These are phyloP conservation scores for Cryptosporidium sp. DNA, from an alignment of 169 alveolate species.

Conservation along the genomic window DNA sequence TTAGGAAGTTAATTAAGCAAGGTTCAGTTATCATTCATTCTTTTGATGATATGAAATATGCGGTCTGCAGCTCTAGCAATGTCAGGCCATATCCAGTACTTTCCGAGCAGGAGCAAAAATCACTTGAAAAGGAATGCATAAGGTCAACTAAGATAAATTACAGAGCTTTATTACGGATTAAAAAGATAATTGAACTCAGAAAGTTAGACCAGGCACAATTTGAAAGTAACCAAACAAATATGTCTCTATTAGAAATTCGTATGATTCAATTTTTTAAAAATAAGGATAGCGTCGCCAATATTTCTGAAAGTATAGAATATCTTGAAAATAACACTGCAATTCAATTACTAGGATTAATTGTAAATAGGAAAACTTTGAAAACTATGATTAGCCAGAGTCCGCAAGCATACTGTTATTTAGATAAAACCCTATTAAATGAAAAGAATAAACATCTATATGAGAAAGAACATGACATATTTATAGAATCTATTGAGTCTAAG, in stretches of 20 bases:
- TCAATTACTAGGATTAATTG: slow-evolving; percentile 53
- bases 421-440: background rate
- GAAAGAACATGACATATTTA: background rate
- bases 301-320: slow-evolving; percentile 43
- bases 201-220: slow-evolving; percentile 40
- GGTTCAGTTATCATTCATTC: slow-evolving; percentile 52
- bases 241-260: slow-evolving; percentile 43
- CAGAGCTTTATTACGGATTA: slow-evolving; percentile 58
- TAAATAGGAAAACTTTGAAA: slow-evolving; percentile 52
- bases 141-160: slow-evolving; percentile 42
- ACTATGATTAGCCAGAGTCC: slow-evolving; percentile 74
- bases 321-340: slow-evolving; percentile 57
- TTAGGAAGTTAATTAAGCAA: slow-evolving; percentile 13
- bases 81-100: slow-evolving; percentile 43
- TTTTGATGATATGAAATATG: slow-evolving; percentile 73
- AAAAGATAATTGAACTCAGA: slow-evolving; percentile 66
- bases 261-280: slow-evolving; percentile 46
- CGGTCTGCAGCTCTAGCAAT: slow-evolving; percentile 57
- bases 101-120: slow-evolving; percentile 51
- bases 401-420: slow-evolving; percentile 49
- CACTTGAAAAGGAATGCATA: slow-evolving; percentile 55
- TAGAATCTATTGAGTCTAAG: slow-evolving; percentile 18
- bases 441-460: background rate
- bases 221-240: slow-evolving; percentile 11
- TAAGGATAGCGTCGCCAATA: slow-evolving; percentile 11